Percentiles rank a stretch among this genome's conserved stretches.
Evolutionary conservation across 2,329 filamentous ascomycete genomes (phyloP).

Genomic region (Setomelanomma holmii): DNA sequence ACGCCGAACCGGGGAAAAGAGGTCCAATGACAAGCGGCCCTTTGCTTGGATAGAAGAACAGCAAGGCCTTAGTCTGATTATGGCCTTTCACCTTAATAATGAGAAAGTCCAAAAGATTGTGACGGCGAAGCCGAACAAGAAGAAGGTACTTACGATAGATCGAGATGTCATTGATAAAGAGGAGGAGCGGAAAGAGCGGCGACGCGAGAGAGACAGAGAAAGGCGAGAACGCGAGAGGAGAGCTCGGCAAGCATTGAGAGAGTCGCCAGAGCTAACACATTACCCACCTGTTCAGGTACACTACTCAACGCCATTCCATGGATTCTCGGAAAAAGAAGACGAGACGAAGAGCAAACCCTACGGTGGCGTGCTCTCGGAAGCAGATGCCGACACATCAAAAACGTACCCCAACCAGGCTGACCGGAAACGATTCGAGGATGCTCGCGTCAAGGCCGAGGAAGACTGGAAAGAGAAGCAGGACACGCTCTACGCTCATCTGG

Average conservation of each 20-base stretch:
- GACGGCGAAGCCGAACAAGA: slow-evolving; percentile 63
- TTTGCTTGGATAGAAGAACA: slow-evolving; percentile 46
- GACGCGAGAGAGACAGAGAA: slow-evolving; percentile 43
- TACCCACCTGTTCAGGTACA: slow-evolving; percentile 66
- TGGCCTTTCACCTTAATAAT: slow-evolving; percentile 54
- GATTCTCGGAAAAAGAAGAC: slow-evolving; percentile 89
- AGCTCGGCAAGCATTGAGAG: slow-evolving; percentile 52
- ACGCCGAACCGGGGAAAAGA: slow-evolving; percentile 43
- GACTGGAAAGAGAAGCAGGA: slow-evolving; percentile 79
- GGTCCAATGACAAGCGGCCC: slow-evolving; percentile 41
- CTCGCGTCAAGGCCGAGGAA: slow-evolving; percentile 88
- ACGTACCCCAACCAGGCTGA: slow-evolving; percentile 84
- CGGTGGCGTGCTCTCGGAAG: slow-evolving; percentile 87
- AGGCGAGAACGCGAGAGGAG: slow-evolving; percentile 55
- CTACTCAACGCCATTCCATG: slow-evolving; percentile 83
- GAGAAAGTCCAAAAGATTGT: slow-evolving; percentile 67
- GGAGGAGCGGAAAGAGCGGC: slow-evolving; percentile 40
- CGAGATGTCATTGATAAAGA: slow-evolving; percentile 29
- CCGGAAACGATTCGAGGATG: slow-evolving; percentile 85
- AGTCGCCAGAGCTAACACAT: slow-evolving; percentile 57
- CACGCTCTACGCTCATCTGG: slow-evolving; percentile 70
- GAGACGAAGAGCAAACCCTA: slow-evolving; percentile 93
- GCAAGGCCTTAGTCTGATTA: slow-evolving; percentile 37
- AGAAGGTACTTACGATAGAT: slow-evolving; percentile 12
- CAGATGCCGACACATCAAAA: slow-evolving; percentile 88